Base-by-base conservation (phyloP, 139 green algal species). In the Chlorokybus atmophyticus region DNA sequence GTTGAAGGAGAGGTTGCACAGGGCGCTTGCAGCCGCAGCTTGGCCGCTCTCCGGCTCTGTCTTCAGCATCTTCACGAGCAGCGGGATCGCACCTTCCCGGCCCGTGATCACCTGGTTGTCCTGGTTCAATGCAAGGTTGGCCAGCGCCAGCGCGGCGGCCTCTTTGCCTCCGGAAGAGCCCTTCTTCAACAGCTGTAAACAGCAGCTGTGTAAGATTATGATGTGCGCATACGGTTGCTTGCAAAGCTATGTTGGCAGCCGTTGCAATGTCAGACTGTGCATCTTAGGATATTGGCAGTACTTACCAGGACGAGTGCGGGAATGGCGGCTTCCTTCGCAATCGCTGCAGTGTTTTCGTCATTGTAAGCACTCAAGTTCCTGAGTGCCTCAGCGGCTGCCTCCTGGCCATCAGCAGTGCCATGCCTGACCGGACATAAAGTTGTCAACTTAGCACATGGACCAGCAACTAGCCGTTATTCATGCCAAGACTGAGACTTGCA, bases 251-350 rank as follows among this genome's bases (percentile, higher is more conserved):
- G n/a, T n/a, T n/a, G n/a, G n/a, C n/a, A n/a, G n/a, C n/a, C n/a
- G n/a, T n/a, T n/a, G n/a, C n/a, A n/a, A n/a, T n/a, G n/a, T n/a
- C n/a, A n/a, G n/a, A n/a, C n/a, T n/a, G n/a, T n/a, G n/a, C n/a
- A n/a, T n/a, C n/a, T n/a, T n/a, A n/a, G n/a, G n/a, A n/a, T n/a
- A n/a, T n/a, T n/a, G n/a, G n/a, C n/a, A n/a, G n/a, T n/a, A n/a
- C n/a, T n/a, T n/a, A n/a, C n/a, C n/a, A n/a, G n/a, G n/a, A 70
- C 61, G 24, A 70, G 31, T 6, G 52, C 29, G 8, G 32, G 24
- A 3, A 70, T 47, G 25, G 47, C 61, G 10, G 52, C 61, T 30
- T 52, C 53, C 27, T 63, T 6, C 30, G 62, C 53, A 47, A 70
- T 59, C 8, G 52, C 52, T 29, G 40, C 50, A 17, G 41, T 55